Base-by-base conservation (phyloP, 176 grass and related monocot genomes). In the Zoysia pacifica region DNA sequence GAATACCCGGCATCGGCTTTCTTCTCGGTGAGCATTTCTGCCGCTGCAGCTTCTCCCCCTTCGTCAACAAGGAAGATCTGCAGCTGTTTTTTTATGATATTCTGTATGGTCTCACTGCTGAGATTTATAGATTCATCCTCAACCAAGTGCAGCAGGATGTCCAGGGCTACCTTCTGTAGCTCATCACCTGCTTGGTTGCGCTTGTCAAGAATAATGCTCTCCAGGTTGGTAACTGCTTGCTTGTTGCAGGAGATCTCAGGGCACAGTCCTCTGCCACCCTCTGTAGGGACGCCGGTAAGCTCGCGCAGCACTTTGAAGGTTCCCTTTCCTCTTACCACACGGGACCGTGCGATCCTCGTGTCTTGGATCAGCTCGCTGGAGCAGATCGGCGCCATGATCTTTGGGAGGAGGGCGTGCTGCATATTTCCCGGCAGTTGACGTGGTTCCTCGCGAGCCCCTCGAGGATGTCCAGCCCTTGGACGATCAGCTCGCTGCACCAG, bases 391-490 rank as follows among this genome's bases (percentile, higher is more conserved):
- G 72, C 51, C 5, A 10, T 75, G 18, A 75, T 43, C 72, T 28
- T 75, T 16, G 39, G 0, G 53, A 75, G 16, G 5, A 60, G 52
- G 39, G 53, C 2, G 4, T 20, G 10, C 15, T 14, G 72, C 53
- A 45, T 20, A 75, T 75, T 9, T 45, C 39, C 5, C 16, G 5
- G 72, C 53, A 28, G 72, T 75, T 75, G 5, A 44, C 40, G 0
- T 71, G 12, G 20, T 61, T 5, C 0, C 2, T 3, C 1, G 51
- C 67, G 0, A 81, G 66, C 19, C 11, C 61, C 78, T 80, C 53
- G 0, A 80, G 53, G 42, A 70, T 61, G 2, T 19, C 7, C 12
- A 81, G 6, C 53, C 78, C 78, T 61, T 48, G 78, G 2, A 81
- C 19, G 13, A 81, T 81, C 2, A 70, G 8, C 20, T 35, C 37